Evolutionary conservation across 768 basidiomycete genomes (phyloP).

Genomic region (Cubamyces lactineus): DNA sequence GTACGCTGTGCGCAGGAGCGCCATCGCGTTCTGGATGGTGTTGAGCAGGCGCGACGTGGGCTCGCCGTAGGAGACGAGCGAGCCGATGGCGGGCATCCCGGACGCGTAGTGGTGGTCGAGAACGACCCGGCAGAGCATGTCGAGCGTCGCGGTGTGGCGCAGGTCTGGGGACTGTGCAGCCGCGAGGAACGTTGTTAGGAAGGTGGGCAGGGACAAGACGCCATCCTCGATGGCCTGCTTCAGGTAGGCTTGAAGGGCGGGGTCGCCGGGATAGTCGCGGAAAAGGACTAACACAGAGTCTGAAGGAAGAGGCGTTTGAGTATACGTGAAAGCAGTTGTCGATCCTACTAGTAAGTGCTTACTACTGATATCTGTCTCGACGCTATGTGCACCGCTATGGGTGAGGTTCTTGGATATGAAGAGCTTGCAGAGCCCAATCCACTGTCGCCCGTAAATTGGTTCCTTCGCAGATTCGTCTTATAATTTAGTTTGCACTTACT

Average conservation of each 20-base stretch:
- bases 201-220: conserved; percentile 59
- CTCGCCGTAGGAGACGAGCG: conserved; percentile 55
- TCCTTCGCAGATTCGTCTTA: neutral
- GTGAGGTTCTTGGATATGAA: conserved; percentile 54
- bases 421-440: conserved; percentile 66
- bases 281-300: conserved; percentile 73
- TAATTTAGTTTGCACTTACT: conserved; percentile 42
- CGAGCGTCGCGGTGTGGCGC: conserved; percentile 66
- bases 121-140: conserved; percentile 68
- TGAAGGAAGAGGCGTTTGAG: conserved; percentile 32
- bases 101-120: conserved; percentile 67
- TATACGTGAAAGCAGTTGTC: too few species aligned
- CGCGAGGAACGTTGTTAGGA: conserved; percentile 67
- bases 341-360: too few species aligned
- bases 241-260: conserved; percentile 67
- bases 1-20: conserved; percentile 59
- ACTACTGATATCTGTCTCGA: conserved; percentile 69
- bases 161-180: conserved; percentile 67
- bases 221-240: conserved; percentile 58
- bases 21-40: conserved; percentile 63
- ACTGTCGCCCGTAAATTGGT: conserved; percentile 45
- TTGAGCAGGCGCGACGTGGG: conserved; percentile 52
- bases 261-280: conserved; percentile 70
- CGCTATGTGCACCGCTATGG: conserved; percentile 44
- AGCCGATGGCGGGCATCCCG: conserved; percentile 54